A percentile compares a stretch with the other conserved stretches of the same genome.
These are phyloP conservation scores for Botrytis medusae DNA, from an alignment of 2,329 filamentous ascomycete genomes.

Conservation along the genomic window DNA sequence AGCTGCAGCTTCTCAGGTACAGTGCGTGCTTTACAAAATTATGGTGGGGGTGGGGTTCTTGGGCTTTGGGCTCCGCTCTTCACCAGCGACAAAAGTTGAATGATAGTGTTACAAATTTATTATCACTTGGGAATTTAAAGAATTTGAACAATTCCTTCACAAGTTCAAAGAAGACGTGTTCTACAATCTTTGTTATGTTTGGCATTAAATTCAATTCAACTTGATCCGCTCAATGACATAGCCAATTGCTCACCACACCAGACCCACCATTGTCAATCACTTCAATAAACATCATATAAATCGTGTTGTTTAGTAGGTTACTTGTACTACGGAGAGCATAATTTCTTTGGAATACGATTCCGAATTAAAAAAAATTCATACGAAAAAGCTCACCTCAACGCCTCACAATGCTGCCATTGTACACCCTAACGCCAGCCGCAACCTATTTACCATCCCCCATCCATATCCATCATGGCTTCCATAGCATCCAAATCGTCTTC, in stretches of 20 bases:
- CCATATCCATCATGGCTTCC: constrained; percentile 56
- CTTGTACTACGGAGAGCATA: not conserved
- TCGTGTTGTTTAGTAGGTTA: not conserved
- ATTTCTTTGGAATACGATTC: not conserved
- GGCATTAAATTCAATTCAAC: not conserved
- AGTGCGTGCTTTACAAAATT: constrained; percentile 7
- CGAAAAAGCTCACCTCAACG: constrained; percentile 8
- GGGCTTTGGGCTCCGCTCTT: not conserved
- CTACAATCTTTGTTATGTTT: not conserved
- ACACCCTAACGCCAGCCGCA: constrained; percentile 5
- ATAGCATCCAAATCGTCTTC: constrained; percentile 39
- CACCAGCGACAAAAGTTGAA: not conserved
- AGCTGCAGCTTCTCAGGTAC: constrained; percentile 3
- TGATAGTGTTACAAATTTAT: not conserved
- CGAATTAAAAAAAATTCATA: not conserved
- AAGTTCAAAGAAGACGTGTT: not conserved
- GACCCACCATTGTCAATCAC: not conserved
- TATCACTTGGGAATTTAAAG: not conserved
- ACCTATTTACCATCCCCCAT: constrained; percentile 16
- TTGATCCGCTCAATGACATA: not conserved
- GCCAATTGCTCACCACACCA: not conserved
- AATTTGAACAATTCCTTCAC: not conserved
- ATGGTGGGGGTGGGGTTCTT: constrained; percentile 12
- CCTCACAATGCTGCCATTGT: constrained; percentile 20
- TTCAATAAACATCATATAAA: not conserved